These are phyloP conservation scores for Anisogramma anomala DNA, from an alignment of 2,329 filamentous ascomycete species.

Conservation along the genomic window DNA sequence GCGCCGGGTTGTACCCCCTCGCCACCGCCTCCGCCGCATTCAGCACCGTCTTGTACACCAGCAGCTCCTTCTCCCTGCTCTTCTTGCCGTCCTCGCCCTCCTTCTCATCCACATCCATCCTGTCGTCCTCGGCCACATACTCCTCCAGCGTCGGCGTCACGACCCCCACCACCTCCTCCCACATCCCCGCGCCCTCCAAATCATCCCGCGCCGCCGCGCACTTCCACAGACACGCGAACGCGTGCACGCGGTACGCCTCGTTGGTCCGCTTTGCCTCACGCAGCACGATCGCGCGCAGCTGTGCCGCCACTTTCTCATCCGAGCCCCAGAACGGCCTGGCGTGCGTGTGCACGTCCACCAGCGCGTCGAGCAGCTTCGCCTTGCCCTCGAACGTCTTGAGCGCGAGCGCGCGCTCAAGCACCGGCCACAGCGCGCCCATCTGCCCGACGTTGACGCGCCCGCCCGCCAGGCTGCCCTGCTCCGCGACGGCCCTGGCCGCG, in stretches of 20 bases:
- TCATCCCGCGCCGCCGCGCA: constrained; percentile 59
- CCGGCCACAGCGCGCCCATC: constrained; percentile 63
- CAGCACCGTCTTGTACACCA: constrained; percentile 32
- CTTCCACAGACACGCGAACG: constrained; percentile 59
- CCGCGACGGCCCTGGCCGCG: constrained; percentile 53
- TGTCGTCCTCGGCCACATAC: constrained; percentile 39
- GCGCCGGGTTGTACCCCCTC: constrained; percentile 35
- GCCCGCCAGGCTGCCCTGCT: constrained; percentile 43
- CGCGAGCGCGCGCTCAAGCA: constrained; percentile 66
- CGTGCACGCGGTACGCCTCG: constrained; percentile 66
- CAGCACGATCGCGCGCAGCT: constrained; percentile 68
- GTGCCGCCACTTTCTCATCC: constrained; percentile 41
- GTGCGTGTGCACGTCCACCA: constrained; percentile 64
- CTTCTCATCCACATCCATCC: constrained; percentile 53
- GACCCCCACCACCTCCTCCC: constrained; percentile 53
- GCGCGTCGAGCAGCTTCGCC: constrained; percentile 68
- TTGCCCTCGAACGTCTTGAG: constrained; percentile 93
- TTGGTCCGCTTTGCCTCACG: constrained; percentile 91
- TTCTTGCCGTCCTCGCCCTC: constrained; percentile 26
- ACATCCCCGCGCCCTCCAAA: constrained; percentile 43
- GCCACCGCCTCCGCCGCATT: constrained; percentile 41
- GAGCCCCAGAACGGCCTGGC: constrained; percentile 45
- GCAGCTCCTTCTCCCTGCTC: constrained; percentile 23
- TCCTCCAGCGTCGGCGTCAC: constrained; percentile 52
- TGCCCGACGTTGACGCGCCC: constrained; percentile 46